Percentiles rank a stretch among this genome's conserved stretches.
Conservation (phyloP, 495 filamentous ascomycete species). For the Lasiosphaeriaceae sp. region DNA sequence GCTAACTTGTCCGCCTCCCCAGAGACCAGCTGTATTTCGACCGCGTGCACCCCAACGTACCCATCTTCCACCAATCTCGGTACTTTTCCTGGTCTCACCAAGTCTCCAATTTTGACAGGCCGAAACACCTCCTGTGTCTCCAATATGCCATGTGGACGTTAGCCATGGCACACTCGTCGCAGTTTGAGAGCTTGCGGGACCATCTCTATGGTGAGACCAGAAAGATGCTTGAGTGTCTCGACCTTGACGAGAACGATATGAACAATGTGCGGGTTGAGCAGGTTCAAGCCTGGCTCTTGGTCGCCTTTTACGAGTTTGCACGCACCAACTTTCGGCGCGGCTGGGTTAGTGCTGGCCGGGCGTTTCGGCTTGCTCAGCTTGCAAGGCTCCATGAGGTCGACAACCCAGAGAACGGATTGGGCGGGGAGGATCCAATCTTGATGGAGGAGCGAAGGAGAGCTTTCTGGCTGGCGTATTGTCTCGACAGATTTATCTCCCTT, state of each 20-base stretch:
- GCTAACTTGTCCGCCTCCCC: not conserved
- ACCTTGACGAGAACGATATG: slow-evolving; percentile 23
- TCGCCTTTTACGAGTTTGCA: slow-evolving; percentile 52
- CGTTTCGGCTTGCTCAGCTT: slow-evolving; percentile 51
- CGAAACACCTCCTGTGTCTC: slow-evolving; percentile 38
- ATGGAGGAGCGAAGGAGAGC: slow-evolving; percentile 50
- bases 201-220: slow-evolving; percentile 46
- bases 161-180: slow-evolving; percentile 49
- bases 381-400: slow-evolving; percentile 50
- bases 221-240: slow-evolving; percentile 41
- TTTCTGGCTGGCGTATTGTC: slow-evolving; percentile 54
- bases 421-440: slow-evolving; percentile 23
- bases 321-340: slow-evolving; percentile 43
- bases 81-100: slow-evolving; percentile 24
- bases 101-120: slow-evolving; percentile 10
- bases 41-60: slow-evolving; percentile 50
- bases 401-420: slow-evolving; percentile 18
- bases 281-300: slow-evolving; percentile 52
- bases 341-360: slow-evolving; percentile 52
- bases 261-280: slow-evolving; percentile 36
- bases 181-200: slow-evolving; percentile 46
- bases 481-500: slow-evolving; percentile 51
- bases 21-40: slow-evolving; percentile 59
- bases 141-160: slow-evolving; percentile 56
- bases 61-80: slow-evolving; percentile 47